Percentiles rank a stretch among this genome's conserved stretches.
Evolutionary conservation across 129 eudicot genomes (phyloP).

Genomic region (Scalesia atractyloides): DNA sequence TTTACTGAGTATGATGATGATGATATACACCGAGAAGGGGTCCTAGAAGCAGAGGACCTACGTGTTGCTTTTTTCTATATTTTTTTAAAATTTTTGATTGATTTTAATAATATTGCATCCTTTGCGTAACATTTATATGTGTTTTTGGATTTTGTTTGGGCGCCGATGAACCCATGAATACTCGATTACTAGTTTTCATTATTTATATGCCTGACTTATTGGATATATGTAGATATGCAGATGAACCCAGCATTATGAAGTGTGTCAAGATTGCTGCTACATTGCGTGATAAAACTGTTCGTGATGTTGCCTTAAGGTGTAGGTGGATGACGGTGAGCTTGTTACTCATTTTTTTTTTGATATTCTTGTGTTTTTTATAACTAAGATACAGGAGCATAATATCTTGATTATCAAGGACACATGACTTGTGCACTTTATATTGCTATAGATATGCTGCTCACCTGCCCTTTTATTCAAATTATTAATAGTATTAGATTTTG

Average conservation of each 20-base stretch:
- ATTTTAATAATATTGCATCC: not conserved
- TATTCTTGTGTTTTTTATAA: not conserved
- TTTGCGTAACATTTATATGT: not conserved
- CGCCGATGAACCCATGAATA: not conserved
- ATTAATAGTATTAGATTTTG: not conserved
- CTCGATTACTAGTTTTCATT: constrained; percentile 3
- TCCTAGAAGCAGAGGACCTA: not conserved
- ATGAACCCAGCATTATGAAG: constrained; percentile 77
- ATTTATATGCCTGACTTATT: not conserved
- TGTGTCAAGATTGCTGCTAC: constrained; percentile 82
- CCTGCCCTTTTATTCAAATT: no score
- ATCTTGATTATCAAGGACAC: not conserved
- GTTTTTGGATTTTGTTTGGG: not conserved
- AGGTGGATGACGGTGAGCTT: constrained; percentile 86
- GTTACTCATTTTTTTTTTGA: constrained; percentile 16
- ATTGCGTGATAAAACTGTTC: constrained; percentile 88
- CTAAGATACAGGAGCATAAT: not conserved
- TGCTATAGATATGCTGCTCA: no score
- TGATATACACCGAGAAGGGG: no score
- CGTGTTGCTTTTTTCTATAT: not conserved
- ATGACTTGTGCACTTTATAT: not conserved
- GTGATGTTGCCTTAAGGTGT: constrained; percentile 95
- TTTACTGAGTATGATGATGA: no score
- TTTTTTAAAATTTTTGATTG: not conserved
- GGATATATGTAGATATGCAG: constrained; percentile 50